Percentiles rank a stretch among this genome's conserved stretches.
phyloP scores from a whole-genome alignment of 2,329 filamentous ascomycete genomes.

The Endoconidiophora laricicola region DNA sequence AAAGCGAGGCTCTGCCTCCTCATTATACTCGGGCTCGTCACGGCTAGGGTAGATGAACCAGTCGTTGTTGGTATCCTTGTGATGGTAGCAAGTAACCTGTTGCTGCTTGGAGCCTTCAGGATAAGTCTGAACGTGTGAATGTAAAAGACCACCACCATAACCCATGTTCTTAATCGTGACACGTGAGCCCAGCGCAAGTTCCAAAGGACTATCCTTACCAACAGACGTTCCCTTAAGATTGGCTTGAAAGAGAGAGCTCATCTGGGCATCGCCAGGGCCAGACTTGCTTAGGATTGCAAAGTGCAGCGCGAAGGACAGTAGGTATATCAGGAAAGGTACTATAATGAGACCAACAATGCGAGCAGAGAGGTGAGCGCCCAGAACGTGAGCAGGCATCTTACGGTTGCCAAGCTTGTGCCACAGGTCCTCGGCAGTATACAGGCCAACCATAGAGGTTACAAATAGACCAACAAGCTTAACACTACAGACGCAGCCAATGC shows the following conservation, averaged over 20 bases:
- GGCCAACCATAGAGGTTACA: conserved; percentile 79
- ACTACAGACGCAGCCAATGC: conserved; percentile 94
- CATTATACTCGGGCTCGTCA: conserved; percentile 52
- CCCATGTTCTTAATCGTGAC: conserved; percentile 98
- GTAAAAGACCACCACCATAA: conserved; percentile 87
- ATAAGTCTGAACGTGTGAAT: conserved; percentile 92
- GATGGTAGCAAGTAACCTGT: conserved; percentile 97
- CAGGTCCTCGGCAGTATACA: conserved; percentile 91
- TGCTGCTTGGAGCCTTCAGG: conserved; percentile 88
- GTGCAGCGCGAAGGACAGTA: conserved; percentile 88
- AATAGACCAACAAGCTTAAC: conserved; percentile 98
- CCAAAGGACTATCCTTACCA: conserved; percentile 83
- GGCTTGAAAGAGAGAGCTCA: conserved; percentile 98
- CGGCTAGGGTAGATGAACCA: conserved; percentile 99
- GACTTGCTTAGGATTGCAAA: conserved; percentile 87
- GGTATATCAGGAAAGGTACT: conserved; percentile 78
- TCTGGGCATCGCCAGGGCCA: conserved; percentile 95
- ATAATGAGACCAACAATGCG: conserved; percentile 77
- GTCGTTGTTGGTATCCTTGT: conserved; percentile 98
- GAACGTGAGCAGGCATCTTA: conserved; percentile 69
- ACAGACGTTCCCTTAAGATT: conserved; percentile 89
- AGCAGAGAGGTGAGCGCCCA: conserved; percentile 63
- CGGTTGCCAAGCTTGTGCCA: conserved; percentile 96
- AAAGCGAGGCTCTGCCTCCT: conserved; percentile 55
- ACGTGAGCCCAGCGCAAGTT: conserved; percentile 75